Conservation (phyloP, 768 basidiomycete genomes). For the Kwoniella sp. region DNA sequence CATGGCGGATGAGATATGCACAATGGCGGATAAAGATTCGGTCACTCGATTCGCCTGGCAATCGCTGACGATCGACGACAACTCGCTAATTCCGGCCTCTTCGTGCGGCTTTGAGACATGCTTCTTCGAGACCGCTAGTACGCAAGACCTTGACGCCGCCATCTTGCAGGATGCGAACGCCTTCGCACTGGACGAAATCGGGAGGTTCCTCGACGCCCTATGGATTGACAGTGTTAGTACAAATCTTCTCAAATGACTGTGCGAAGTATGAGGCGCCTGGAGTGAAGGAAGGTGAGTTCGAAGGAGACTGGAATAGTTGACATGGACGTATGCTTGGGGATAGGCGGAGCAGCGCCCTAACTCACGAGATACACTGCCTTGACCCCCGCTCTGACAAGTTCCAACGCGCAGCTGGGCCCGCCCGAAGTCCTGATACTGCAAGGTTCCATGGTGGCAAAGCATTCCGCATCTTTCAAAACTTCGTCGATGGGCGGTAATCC, state of each 20-base stretch:
- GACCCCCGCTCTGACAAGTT: constrained; percentile 71
- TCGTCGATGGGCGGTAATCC: constrained; percentile 58
- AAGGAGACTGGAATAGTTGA: too few species aligned
- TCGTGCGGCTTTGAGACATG: constrained; percentile 80
- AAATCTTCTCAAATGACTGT: too few species aligned
- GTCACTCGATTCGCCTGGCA: too few species aligned
- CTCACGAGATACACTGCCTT: constrained; percentile 71
- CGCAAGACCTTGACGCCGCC: constrained; percentile 53
- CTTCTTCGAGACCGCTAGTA: constrained; percentile 66
- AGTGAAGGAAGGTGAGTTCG: background rate
- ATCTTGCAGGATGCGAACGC: constrained; percentile 63
- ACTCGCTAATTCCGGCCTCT: constrained; percentile 57
- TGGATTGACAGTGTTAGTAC: background rate
- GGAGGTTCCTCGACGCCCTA: constrained; percentile 82
- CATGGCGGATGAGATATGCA: too few species aligned
- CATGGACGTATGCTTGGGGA: background rate
- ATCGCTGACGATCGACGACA: too few species aligned
- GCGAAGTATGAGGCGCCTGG: background rate
- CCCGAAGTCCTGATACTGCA: constrained; percentile 89
- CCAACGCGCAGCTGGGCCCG: constrained; percentile 79
- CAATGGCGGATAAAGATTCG: too few species aligned
- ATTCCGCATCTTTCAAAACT: constrained; percentile 67
- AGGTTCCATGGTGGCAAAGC: constrained; percentile 95
- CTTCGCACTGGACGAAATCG: constrained; percentile 93
- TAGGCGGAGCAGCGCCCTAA: background rate